Evolutionary conservation across 768 basidiomycete species (phyloP), one percentile per base, ranked within the genome.

Genomic region (Podaxis sp.): DNA sequence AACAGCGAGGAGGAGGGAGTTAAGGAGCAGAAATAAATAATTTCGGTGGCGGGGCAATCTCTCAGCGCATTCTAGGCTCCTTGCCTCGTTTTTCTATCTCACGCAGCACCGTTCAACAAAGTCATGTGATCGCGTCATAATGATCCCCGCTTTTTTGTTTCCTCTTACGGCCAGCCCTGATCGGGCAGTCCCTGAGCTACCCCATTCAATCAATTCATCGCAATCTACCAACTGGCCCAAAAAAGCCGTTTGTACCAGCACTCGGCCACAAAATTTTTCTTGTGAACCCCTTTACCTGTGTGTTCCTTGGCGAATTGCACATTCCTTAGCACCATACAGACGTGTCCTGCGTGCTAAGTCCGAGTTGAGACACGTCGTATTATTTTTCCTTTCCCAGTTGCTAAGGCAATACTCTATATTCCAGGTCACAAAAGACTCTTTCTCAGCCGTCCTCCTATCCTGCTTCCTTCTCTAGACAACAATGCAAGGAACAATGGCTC

Each of bases 121-220:
- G 57, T 76, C 80, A 82, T 73, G 74, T 80, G 80, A 75, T 58
- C 79, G 79, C 71, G 78, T 73, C 68, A 63, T 53, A 30, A 17
- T 61, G 59, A 53, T 61, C 59, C 52, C 59, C 52, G 59, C 51
- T 30, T n/a, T 42, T 38, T 53, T 9, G 19, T 22, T 40, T 19
- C 54, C 54, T 56, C 19, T 56, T 40, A 19, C 15, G 9, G 54
- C 2, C 38, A 24, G n/a, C 54, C 54, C 54, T 56, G 44, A 46
- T 46, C 7, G 44, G 19, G 44, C 44, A 33, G 33, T 19, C 9
- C 17, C n/a, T 19, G 44, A 46, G 44, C 8, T 19, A 7, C n/a
- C 17, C 44, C 44, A 46, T 46, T 46, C 44, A 46, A 8, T 15
- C 19, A n/a, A 30, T 30, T 30, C 28, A 26, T 26, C 26, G 26